Base-by-base conservation (phyloP, 2,329 filamentous ascomycete genomes). In the Hypoxylon sp. region DNA sequence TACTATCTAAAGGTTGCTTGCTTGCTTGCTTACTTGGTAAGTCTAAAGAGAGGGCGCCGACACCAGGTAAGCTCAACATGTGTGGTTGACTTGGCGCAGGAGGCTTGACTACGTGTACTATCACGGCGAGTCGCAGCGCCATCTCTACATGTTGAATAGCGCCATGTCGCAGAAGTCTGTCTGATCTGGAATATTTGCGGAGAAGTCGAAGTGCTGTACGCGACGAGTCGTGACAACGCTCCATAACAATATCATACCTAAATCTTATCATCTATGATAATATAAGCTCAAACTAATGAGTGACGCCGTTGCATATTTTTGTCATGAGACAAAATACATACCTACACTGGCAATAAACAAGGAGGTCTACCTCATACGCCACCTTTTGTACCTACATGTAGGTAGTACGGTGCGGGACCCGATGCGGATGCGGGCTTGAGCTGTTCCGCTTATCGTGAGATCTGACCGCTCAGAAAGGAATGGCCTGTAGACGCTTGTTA, bases 401-500 rank as follows among this genome's bases (percentile, higher is more conserved):
- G n/a, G n/a, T n/a, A 50, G 38, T 41, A 32, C 34, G 4, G 46
- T 50, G 60, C 46, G 55, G 49, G 51, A 28, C 34, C 14, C 45
- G 19, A 36, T 49, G 60, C 59, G 53, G 59, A 61, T 53, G 57
- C 63, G 48, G 52, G 50, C 34, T 60, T 14, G 30, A 43, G 53
- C 41, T 38, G 51, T 25, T 36, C 51, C 38, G 56, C 52, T 51
- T 41, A 43, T 60, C 32, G 46, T 19, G n/a, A 45, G 46, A 63
- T 66, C 30, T 63, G 17, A 38, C 52, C 5, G 25, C 63, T 38
- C 48, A 55, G 52, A 55, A 50, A 55, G 63, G 57, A 67, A 67
- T 58, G 43, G 60, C 36, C 23, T 28, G 32, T 9, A 32, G 32
- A n/a, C 28, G 30, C 51, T 62, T 36, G 19, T 45, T 58, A 57